phyloP scores from a whole-genome alignment of 2,329 filamentous ascomycete genomes.

The Colletotrichum gigasporum region DNA sequence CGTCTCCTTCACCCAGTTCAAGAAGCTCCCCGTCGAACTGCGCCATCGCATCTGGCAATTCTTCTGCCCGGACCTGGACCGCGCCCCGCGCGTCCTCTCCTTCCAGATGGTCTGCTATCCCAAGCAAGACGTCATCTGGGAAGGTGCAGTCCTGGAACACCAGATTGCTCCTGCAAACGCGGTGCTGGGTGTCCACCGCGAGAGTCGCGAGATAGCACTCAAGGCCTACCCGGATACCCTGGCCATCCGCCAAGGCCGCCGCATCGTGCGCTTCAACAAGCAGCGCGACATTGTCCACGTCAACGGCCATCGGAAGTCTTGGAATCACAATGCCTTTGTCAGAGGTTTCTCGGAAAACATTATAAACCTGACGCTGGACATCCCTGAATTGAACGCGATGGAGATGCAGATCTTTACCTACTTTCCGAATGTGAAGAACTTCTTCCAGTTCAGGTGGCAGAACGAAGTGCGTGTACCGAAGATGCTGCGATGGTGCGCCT shows the following conservation, averaged over 20 bases:
- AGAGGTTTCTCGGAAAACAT: constrained; percentile 41
- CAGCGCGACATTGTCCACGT: constrained; percentile 41
- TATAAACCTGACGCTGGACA: constrained; percentile 39
- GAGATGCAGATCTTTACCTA: constrained; percentile 1
- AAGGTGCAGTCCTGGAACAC: constrained; percentile 28
- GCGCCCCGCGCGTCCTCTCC: constrained; percentile 40
- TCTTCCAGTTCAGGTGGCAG: constrained; percentile 37
- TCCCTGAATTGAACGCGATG: not conserved
- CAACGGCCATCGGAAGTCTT: not conserved
- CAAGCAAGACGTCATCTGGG: constrained; percentile 17
- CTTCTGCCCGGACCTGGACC: constrained; percentile 42
- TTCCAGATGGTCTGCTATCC: constrained; percentile 33
- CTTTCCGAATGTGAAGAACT: constrained; percentile 38
- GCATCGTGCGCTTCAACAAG: constrained; percentile 41
- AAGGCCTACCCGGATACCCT: constrained; percentile 44
- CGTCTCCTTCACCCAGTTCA: constrained; percentile 38
- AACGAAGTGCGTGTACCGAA: constrained; percentile 19
- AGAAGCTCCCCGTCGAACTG: constrained; percentile 44
- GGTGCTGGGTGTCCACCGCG: constrained; percentile 45
- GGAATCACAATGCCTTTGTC: constrained; percentile 31
- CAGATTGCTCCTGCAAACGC: constrained; percentile 34
- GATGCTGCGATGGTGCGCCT: constrained; percentile 43
- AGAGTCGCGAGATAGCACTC: constrained; percentile 46
- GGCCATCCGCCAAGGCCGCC: constrained; percentile 38
- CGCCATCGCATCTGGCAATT: constrained; percentile 44